Evolutionary conservation across 345 rosid genomes (phyloP).

Genomic region (Eucalyptus cladocalyx): DNA sequence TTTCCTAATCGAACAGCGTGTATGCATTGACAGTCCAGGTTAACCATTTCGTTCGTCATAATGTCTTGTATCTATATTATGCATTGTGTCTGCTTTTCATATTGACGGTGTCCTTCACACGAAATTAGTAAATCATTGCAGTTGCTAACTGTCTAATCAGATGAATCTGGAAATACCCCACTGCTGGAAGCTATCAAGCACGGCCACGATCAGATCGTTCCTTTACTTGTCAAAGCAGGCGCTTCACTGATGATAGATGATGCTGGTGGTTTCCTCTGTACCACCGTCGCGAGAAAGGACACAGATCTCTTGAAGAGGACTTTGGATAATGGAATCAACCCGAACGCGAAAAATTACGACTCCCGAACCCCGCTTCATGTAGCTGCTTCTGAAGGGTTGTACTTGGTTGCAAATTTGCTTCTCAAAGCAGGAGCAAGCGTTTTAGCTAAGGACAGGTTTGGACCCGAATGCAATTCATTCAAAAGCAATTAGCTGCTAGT

Average conservation of each 20-base stretch:
- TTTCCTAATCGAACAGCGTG: constrained; percentile 54
- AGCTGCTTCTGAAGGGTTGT: constrained; percentile 67
- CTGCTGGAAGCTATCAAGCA: constrained; percentile 71
- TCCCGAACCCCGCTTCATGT: constrained; percentile 66
- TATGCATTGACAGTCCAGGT: constrained; percentile 39
- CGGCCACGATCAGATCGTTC: constrained; percentile 52
- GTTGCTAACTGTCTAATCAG: constrained; percentile 2
- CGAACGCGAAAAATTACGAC: constrained; percentile 66
- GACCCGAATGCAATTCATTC: not conserved
- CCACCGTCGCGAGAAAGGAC: constrained; percentile 42
- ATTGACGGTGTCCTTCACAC: not conserved
- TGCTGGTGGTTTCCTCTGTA: constrained; percentile 59
- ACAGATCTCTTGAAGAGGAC: constrained; percentile 43
- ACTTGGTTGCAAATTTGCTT: constrained; percentile 31
- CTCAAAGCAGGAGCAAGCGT: constrained; percentile 66
- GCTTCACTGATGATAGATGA: constrained; percentile 46
- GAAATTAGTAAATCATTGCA: not conserved
- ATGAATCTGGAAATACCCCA: constrained; percentile 65
- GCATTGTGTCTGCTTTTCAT: not conserved
- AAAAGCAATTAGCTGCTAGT: not conserved
- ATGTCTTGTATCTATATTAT: not conserved
- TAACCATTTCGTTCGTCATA: not conserved
- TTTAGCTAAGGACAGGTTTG: constrained; percentile 62
- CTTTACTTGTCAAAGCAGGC: constrained; percentile 45
- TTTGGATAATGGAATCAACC: constrained; percentile 47